Evolutionary conservation across 371 early-diverging fungal species (phyloP).

Genomic region (Catenaria anguillulae): DNA sequence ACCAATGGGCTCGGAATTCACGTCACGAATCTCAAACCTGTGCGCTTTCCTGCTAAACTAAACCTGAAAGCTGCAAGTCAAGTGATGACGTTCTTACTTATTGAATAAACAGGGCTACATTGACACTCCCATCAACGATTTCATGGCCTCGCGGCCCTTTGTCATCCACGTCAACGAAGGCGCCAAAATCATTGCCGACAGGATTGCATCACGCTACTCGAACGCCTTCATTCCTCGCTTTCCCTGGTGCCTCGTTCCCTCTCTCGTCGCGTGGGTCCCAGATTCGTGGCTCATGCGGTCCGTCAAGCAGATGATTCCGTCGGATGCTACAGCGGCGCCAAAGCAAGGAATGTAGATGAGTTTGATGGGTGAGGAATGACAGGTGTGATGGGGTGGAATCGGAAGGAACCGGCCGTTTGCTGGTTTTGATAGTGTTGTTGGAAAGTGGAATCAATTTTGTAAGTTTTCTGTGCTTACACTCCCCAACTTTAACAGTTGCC

Average conservation of each 20-base stretch:
- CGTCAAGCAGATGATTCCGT: too few species aligned
- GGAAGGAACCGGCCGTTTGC: too few species aligned
- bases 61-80: background rate
- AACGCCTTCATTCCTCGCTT: background rate
- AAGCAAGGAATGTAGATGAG: too few species aligned
- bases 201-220: background rate
- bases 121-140: background rate
- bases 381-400: too few species aligned
- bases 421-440: too few species aligned
- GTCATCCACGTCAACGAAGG: background rate
- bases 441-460: too few species aligned
- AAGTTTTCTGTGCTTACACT: too few species aligned
- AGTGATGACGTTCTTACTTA: background rate
- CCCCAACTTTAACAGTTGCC: too few species aligned
- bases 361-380: too few species aligned
- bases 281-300: too few species aligned
- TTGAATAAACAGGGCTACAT: background rate
- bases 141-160: background rate
- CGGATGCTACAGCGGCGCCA: too few species aligned
- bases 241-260: background rate
- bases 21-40: background rate
- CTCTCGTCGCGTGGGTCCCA: background rate
- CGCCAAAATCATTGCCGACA: background rate
- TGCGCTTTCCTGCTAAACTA: background rate
- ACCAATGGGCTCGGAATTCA: background rate